Percentiles rank a stretch among this genome's conserved stretches.
phyloP scores from a whole-genome alignment of 129 eudicot species.

The Escallonia rubra region DNA sequence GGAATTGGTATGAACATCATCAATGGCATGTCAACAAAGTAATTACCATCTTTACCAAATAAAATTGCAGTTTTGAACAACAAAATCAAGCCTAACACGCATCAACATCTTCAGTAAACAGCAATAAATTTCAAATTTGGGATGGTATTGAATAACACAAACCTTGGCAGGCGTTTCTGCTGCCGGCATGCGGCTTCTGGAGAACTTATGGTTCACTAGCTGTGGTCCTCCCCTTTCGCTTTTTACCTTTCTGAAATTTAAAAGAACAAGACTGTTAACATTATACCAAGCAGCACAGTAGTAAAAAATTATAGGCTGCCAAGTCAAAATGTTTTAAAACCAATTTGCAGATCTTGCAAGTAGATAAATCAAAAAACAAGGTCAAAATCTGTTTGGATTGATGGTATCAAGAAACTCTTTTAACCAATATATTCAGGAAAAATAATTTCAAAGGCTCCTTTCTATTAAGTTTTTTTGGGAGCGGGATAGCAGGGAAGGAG shows the following conservation, averaged over 20 bases:
- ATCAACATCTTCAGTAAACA: no score
- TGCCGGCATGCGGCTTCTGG: slow-evolving; percentile 16
- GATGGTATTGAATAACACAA: slow-evolving; percentile 10
- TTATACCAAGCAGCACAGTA: neutral
- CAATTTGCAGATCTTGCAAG: neutral
- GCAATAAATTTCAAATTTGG: no score
- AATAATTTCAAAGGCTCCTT: neutral
- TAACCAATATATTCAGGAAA: neutral
- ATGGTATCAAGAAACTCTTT: no score
- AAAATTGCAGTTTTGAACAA: neutral
- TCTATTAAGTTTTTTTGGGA: neutral
- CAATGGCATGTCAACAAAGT: neutral
- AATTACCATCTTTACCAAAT: neutral
- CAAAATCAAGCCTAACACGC: neutral
- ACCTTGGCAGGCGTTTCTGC: slow-evolving; percentile 48
- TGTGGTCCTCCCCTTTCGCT: slow-evolving; percentile 41
- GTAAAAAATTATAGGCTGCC: neutral
- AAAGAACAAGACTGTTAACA: neutral
- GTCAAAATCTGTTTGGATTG: neutral
- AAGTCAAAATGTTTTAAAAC: neutral
- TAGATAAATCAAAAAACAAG: neutral
- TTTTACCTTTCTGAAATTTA: slow-evolving; percentile 46
- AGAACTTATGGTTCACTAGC: slow-evolving; percentile 32
- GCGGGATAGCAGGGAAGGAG: no score
- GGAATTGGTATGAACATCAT: neutral